These are phyloP conservation scores for Gossypium herbaceum DNA, from an alignment of 345 rosid genomes.

Conservation along the genomic window DNA sequence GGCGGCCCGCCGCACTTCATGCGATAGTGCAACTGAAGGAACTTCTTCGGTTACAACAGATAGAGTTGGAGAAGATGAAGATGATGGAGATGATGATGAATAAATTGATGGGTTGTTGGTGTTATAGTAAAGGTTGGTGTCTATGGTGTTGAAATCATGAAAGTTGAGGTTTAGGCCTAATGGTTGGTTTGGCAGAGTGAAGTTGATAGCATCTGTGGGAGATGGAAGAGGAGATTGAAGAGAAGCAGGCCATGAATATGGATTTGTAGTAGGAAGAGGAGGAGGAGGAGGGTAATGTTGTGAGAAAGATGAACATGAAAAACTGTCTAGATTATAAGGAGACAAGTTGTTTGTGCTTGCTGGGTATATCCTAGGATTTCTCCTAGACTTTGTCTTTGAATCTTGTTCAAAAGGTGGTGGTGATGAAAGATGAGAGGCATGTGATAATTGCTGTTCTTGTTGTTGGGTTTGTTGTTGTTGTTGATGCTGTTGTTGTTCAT, in stretches of 20 bases:
- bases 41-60: slow-evolving; percentile 22
- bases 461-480: background rate
- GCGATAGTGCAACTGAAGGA: slow-evolving; percentile 25
- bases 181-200: slow-evolving; percentile 59
- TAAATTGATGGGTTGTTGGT: slow-evolving; percentile 34
- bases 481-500: slow-evolving; percentile 37
- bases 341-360: slow-evolving; percentile 37
- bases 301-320: slow-evolving; percentile 26
- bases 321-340: slow-evolving; percentile 20
- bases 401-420: slow-evolving; percentile 38
- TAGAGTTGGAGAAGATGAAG: slow-evolving; percentile 46
- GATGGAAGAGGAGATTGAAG: slow-evolving; percentile 26
- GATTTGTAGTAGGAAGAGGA: slow-evolving; percentile 31
- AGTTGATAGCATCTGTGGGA: slow-evolving; percentile 34
- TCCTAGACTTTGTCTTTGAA: slow-evolving; percentile 44
- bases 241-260: slow-evolving; percentile 46
- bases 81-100: slow-evolving; percentile 23
- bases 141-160: slow-evolving; percentile 67
- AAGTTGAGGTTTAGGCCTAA: slow-evolving; percentile 80
- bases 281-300: slow-evolving; percentile 26
- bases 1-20: slow-evolving; percentile 21
- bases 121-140: slow-evolving; percentile 43
- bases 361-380: slow-evolving; percentile 45
- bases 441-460: slow-evolving; percentile 20
- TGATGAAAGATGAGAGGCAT: slow-evolving; percentile 21